Percentiles rank a stretch among this genome's conserved stretches.
phyloP scores from a whole-genome alignment of 2,329 filamentous ascomycete genomes.

The Fulvia fulva region DNA sequence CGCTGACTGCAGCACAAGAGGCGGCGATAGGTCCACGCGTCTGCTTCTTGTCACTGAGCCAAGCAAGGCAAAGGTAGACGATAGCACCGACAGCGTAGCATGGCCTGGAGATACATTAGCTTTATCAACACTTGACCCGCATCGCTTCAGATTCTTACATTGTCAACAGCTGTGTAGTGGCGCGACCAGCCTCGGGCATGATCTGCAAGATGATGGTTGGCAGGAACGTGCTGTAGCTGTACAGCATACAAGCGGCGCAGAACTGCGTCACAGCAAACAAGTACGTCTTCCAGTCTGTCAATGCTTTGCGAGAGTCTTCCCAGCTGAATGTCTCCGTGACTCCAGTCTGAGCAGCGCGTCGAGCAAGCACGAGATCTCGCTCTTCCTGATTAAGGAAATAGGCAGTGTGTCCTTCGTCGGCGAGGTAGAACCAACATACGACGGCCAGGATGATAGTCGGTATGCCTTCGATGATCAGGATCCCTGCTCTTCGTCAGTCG shows the following conservation, averaged over 20 bases:
- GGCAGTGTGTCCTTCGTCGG: constrained; percentile 63
- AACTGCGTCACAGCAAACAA: constrained; percentile 67
- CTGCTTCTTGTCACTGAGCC: constrained; percentile 64
- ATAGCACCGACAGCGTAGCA: constrained; percentile 71
- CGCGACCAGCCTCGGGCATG: constrained; percentile 56
- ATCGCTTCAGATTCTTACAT: too few relatives aligned
- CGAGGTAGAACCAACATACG: constrained; percentile 50
- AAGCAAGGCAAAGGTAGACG: constrained; percentile 63
- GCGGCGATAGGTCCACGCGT: constrained; percentile 62
- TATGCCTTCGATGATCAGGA: constrained; percentile 61
- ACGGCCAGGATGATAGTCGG: constrained; percentile 54
- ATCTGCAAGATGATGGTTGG: constrained; percentile 73
- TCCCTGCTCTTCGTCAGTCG: constrained; percentile 37
- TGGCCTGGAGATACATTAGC: constrained; percentile 37
- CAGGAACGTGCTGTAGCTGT: constrained; percentile 73
- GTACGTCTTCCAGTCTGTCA: constrained; percentile 74
- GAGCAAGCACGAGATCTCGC: constrained; percentile 52
- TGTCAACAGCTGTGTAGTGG: constrained; percentile 69
- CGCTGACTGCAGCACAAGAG: constrained; percentile 49
- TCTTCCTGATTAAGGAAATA: constrained; percentile 59
- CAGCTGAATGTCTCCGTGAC: constrained; percentile 52
- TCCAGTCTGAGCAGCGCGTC: constrained; percentile 49
- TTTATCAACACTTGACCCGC: too few relatives aligned
- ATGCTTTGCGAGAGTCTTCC: constrained; percentile 61
- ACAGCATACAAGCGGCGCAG: constrained; percentile 70